Conservation (phyloP, 1,139 yeast species). For the Kurtzmaniella quercitrusa region DNA sequence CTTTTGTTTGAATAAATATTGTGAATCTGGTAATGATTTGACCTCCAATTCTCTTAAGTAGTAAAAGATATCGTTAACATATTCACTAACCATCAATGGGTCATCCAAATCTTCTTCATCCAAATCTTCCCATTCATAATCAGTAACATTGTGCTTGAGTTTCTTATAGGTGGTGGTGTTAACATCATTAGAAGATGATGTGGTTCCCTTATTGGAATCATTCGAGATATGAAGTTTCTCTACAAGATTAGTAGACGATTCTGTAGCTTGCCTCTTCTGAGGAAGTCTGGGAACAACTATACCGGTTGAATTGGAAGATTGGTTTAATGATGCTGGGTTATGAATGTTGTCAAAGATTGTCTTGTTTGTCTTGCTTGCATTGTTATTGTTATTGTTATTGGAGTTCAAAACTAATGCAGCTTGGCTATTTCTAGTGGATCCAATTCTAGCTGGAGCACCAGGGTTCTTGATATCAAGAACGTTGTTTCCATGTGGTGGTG, state of each 20-base stretch:
- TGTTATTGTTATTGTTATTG: no score
- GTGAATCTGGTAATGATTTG: slow-evolving; percentile 73
- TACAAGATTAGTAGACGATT: slow-evolving; percentile 46
- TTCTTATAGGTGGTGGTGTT: slow-evolving; percentile 21
- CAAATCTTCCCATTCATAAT: slow-evolving; percentile 80
- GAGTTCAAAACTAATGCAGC: neutral
- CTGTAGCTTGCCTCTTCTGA: slow-evolving; percentile 54
- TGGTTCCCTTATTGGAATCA: no score
- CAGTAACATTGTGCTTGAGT: slow-evolving; percentile 36
- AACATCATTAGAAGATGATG: neutral
- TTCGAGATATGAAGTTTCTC: slow-evolving; percentile 32
- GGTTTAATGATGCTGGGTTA: neutral
- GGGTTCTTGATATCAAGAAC: slow-evolving; percentile 4
- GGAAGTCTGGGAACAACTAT: slow-evolving; percentile 43
- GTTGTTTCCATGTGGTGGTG: slow-evolving; percentile 5
- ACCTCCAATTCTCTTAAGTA: slow-evolving; percentile 73
- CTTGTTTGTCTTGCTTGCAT: no score
- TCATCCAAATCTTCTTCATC: slow-evolving; percentile 90
- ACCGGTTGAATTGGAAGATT: neutral
- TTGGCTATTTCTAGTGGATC: neutral
- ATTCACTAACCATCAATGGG: slow-evolving; percentile 94
- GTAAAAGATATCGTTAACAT: slow-evolving; percentile 80
- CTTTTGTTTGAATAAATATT: slow-evolving; percentile 69
- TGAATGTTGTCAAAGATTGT: neutral
- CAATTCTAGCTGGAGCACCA: neutral